Base-by-base conservation (phyloP, 2,329 filamentous ascomycete species). In the Venturia oleaginea region DNA sequence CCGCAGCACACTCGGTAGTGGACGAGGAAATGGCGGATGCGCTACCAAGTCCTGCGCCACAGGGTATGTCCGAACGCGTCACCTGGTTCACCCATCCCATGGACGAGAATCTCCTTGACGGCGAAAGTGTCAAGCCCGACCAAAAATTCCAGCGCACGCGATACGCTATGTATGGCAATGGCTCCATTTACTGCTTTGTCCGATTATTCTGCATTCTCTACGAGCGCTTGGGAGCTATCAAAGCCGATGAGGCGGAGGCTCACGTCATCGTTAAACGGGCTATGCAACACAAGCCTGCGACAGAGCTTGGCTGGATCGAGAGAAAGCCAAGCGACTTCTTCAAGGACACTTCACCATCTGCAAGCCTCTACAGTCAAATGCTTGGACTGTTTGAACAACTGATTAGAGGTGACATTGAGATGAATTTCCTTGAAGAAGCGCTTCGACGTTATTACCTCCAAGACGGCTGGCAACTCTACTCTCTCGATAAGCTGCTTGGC, bases 181-280 rank as follows among this genome's bases (percentile, higher is more conserved):
- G 91, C 70, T 91, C 89, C 3, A 88, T 99, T 66, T 96, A 92
- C 73, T 92, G 94, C 76, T 97, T 99, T 81, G 89, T 99, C 79
- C 90, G 89, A 69, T 87, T 96, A 67, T 94, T 99, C 74, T 86
- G 96, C 72, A 89, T 89, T n/a, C 80, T 99, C 5, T 97, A 96
- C 76, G 85, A 87, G 71, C 87, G 94, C 48, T 82, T 99, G 17
- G 81, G 88, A 67, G 89, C 89, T 66, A 86, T 97, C 75, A 97
- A 97, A 78, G 82, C 87, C 65, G 88, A 88, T 71, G 89, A 90
- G 70, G 81, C 84, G 3, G 84, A 87, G 55, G 92, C 95, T 11
- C 81, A 84, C 59, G 84, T 86, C 69, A 87, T 91, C 70, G 87
- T 97, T 46, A 80, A 83, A 32, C 88, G 91, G 24, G 86, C 91